Evolutionary conservation across 331 rosid genomes (phyloP).

Genomic region (Rosa hybrid): DNA sequence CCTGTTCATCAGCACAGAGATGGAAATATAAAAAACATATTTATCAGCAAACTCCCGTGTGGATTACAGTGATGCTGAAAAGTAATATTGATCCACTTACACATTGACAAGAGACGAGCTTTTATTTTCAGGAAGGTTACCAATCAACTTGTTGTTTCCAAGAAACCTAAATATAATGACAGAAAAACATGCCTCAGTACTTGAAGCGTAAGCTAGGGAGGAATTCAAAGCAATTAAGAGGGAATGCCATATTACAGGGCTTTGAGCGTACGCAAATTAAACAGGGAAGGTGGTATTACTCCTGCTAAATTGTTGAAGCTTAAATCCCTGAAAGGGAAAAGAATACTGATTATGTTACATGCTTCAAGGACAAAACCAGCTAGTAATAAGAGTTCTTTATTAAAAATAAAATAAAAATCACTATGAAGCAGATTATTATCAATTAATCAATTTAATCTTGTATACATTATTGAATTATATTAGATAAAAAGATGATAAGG

Average conservation of each 20-base stretch:
- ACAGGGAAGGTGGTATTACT: conserved; percentile 58
- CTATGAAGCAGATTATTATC: not conserved
- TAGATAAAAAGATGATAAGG: not conserved
- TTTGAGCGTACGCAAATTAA: conserved; percentile 49
- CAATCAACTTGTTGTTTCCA: conserved; percentile 67
- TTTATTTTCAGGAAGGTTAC: conserved; percentile 53
- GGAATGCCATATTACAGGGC: conserved; percentile 48
- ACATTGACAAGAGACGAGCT: conserved; percentile 45
- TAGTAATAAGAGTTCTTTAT: not conserved
- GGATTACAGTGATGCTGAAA: too few relatives aligned
- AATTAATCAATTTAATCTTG: not conserved
- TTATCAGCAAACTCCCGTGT: conserved; percentile 9
- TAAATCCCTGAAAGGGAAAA: conserved; percentile 36
- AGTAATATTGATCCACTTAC: conserved; percentile 39
- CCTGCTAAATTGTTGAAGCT: conserved; percentile 34
- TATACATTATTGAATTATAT: not conserved
- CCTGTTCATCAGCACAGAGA: not conserved
- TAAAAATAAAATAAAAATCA: not conserved
- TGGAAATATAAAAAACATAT: not conserved
- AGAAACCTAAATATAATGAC: conserved; percentile 53
- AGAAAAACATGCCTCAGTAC: conserved; percentile 12
- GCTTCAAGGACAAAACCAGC: not conserved
- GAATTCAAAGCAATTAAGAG: conserved; percentile 3
- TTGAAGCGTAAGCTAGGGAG: conserved; percentile 1
- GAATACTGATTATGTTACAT: not conserved